Evolutionary conservation across 2,329 filamentous ascomycete genomes (phyloP), one percentile per base, ranked within the genome.

Genomic region (Rosellinia necatrix): DNA sequence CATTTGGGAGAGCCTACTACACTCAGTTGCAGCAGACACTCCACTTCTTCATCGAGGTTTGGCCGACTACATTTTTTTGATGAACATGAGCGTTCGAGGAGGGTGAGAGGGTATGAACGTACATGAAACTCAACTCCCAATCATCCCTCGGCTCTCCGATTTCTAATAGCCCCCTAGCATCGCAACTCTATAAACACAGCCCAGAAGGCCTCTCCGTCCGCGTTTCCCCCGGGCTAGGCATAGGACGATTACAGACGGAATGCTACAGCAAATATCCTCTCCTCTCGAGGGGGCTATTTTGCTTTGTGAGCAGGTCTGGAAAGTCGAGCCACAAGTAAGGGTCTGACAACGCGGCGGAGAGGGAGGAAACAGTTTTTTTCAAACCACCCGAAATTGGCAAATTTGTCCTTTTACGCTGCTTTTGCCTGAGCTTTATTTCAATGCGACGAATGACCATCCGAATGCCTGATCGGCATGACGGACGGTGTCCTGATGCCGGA

Each of bases 11-110:
- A 74, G 56, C 66, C 63, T 68, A 71, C 68, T 66, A 71, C 68
- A 64, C 66, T 69, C 68, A 59, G 59, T 64, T 66, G 57, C 64
- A 63, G 62, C 63, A 66, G 71, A 62, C 66, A 72, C 75, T 78
- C 76, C 77, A 74, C 77, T 80, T 79, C 77, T 78, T 62, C 63
- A 67, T 53, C 67, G 73, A 79, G 76, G 76, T 79, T 62, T 80
- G 77, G 77, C 75, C 73, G 73, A 76, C 72, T 74, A 70, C 44
- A 12, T 19, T 52, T 55, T 74, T 76, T 71, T 75, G 74, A 75
- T 74, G 73, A 73, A 61, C 59, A 59, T 71, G 66, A 56, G 44
- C 58, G 50, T 52, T 54, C 34, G 48, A 63, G 65, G 59, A 68
- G 61, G 72, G 72, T 62, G 66, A 72, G 40, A 72, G 72, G 74